A percentile compares a stretch with the other conserved stretches of the same genome.
phyloP scores from a whole-genome alignment of 345 rosid species.

The Hevea brasiliensis region DNA sequence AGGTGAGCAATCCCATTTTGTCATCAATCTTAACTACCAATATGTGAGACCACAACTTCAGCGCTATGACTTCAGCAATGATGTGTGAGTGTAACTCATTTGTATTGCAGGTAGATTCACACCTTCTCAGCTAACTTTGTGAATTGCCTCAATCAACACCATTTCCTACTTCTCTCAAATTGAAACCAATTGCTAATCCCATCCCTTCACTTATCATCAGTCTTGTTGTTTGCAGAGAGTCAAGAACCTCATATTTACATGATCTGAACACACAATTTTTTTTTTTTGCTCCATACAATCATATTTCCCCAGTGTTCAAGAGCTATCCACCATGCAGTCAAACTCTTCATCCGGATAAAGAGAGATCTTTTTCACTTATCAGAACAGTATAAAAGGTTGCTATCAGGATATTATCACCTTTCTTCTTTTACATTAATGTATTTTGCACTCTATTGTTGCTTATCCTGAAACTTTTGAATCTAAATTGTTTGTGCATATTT shows the following conservation, averaged over 20 bases:
- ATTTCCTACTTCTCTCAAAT: neutral
- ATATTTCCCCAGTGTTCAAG: neutral
- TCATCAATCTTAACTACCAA: neutral
- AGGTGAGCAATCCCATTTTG: neutral
- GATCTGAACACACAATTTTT: neutral
- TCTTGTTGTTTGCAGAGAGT: neutral
- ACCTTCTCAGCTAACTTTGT: neutral
- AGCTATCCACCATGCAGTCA: neutral
- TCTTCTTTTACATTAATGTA: neutral
- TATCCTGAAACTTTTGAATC: neutral
- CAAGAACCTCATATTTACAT: neutral
- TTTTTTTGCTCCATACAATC: neutral
- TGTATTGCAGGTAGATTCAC: neutral
- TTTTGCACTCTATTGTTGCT: neutral
- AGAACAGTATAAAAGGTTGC: neutral
- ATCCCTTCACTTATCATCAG: neutral
- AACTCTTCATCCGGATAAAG: neutral
- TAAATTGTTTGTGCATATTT: too few species aligned
- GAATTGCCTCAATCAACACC: neutral
- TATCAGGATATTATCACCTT: neutral
- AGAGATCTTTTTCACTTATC: neutral
- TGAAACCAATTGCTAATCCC: neutral
- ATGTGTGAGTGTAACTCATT: neutral
- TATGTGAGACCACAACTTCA: neutral
- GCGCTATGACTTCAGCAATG: neutral